Evolutionary conservation across 371 early-diverging fungal species (phyloP).

Genomic region (Chytridium lagenaria): DNA sequence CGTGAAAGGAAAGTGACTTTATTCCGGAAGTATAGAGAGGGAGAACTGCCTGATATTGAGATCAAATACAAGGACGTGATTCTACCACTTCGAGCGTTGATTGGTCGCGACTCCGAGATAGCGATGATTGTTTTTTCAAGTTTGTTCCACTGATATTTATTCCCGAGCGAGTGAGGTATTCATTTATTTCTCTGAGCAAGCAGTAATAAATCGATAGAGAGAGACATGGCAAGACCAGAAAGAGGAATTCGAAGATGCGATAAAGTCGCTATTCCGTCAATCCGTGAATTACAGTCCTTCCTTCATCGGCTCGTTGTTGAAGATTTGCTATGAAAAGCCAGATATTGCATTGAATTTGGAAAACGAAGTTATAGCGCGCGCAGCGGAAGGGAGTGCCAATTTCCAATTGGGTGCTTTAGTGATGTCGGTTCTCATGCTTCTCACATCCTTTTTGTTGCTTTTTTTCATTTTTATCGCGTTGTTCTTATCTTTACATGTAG

Average conservation of each 20-base stretch:
- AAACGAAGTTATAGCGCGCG: conserved; percentile 40
- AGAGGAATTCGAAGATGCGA: not conserved
- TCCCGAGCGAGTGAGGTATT: not conserved
- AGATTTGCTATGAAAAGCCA: conserved; percentile 38
- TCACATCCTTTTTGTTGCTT: not conserved
- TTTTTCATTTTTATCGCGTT: not conserved
- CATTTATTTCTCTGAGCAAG: not conserved
- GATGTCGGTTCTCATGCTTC: conserved; percentile 35
- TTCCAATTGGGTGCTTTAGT: conserved; percentile 41
- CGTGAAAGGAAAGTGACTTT: conserved; percentile 60
- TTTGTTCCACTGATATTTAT: not conserved
- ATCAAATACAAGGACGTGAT: conserved; percentile 69
- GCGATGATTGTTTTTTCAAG: conserved; percentile 58
- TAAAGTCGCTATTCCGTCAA: conserved; percentile 41
- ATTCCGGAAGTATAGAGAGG: conserved; percentile 69
- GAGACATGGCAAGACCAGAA: not conserved
- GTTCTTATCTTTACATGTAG: not conserved
- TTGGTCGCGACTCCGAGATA: conserved; percentile 68
- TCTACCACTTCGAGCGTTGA: conserved; percentile 68
- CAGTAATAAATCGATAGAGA: not conserved
- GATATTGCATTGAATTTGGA: conserved; percentile 13
- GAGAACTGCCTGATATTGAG: conserved; percentile 81
- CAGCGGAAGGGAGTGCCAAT: conserved; percentile 42
- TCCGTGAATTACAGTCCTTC: conserved; percentile 25
- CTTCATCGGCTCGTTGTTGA: conserved; percentile 33